A percentile compares a stretch with the other conserved stretches of the same genome.
These are phyloP conservation scores for Bifiguratus adelaidae DNA, from an alignment of 192 early-diverging fungal species.

Conservation along the genomic window DNA sequence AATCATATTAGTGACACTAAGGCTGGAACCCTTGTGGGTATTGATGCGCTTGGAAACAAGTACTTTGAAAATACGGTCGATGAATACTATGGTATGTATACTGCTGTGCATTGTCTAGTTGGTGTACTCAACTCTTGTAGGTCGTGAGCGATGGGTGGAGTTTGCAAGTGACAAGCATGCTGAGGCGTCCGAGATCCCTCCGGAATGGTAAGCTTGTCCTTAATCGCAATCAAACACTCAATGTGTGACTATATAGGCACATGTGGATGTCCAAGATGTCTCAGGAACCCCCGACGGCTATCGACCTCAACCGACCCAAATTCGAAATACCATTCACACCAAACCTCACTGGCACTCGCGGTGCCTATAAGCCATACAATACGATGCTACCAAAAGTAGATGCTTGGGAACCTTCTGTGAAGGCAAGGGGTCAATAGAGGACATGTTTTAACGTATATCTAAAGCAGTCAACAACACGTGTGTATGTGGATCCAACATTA, in stretches of 20 bases:
- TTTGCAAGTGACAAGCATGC: constrained; percentile 34
- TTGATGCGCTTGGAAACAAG: constrained; percentile 64
- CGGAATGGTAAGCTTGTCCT: constrained; percentile 48
- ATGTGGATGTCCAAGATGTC: constrained; percentile 22
- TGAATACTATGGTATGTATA: constrained; percentile 51
- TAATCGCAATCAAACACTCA: not conserved
- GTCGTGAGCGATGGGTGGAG: constrained; percentile 71
- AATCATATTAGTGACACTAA: constrained; percentile 51
- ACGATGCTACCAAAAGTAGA: constrained; percentile 41
- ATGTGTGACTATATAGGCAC: constrained; percentile 15
- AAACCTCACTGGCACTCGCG: constrained; percentile 16
- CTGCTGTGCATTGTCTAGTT: not conserved
- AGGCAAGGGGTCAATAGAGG: too few relatives aligned
- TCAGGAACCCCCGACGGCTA: constrained; percentile 22
- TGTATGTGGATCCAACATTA: too few relatives aligned
- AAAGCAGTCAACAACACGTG: too few relatives aligned
- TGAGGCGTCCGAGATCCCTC: constrained; percentile 56
- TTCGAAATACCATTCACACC: constrained; percentile 10
- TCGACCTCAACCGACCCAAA: constrained; percentile 13
- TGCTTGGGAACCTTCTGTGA: constrained; percentile 48
- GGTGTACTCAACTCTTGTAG: constrained; percentile 14
- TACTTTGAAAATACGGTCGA: constrained; percentile 56
- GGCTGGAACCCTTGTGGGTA: constrained; percentile 58
- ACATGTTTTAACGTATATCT: too few relatives aligned
- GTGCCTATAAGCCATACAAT: constrained; percentile 46